Percentiles rank a stretch among this genome's conserved stretches.
These are phyloP conservation scores for Skeletonema tropicum DNA, from an alignment of 108 stramenopile species.

Conservation along the genomic window DNA sequence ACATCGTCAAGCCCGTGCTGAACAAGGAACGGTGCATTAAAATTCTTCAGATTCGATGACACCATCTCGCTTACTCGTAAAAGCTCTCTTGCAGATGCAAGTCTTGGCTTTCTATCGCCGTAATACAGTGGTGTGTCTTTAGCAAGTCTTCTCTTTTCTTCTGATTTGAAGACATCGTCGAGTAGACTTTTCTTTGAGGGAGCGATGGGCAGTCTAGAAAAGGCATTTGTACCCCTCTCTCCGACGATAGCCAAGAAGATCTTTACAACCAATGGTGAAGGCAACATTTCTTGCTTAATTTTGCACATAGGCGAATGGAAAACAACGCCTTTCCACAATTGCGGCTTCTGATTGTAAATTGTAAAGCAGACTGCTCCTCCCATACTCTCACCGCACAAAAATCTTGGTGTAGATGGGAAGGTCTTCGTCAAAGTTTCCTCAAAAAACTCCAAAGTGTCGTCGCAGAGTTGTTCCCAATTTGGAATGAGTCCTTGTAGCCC, in stretches of 20 bases:
- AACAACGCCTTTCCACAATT: slow-evolving; percentile 51
- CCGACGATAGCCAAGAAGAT: slow-evolving; percentile 46
- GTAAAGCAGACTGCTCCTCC: slow-evolving; percentile 62
- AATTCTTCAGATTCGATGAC: slow-evolving; percentile 38
- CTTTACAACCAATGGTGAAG: slow-evolving; percentile 56
- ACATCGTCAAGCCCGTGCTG: slow-evolving; percentile 58
- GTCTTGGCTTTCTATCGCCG: slow-evolving; percentile 56
- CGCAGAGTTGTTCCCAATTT: slow-evolving; percentile 43
- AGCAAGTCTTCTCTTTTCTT: slow-evolving; percentile 37
- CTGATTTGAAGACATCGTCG: slow-evolving; percentile 39
- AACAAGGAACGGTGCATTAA: slow-evolving; percentile 60
- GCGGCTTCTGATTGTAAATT: slow-evolving; percentile 43
- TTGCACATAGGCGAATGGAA: slow-evolving; percentile 71
- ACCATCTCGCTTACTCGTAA: slow-evolving; percentile 53
- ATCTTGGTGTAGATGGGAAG: slow-evolving; percentile 43
- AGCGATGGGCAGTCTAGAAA: slow-evolving; percentile 41
- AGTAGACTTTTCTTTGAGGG: slow-evolving; percentile 44
- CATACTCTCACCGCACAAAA: slow-evolving; percentile 68
- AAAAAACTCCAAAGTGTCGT: slow-evolving; percentile 53
- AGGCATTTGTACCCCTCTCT: slow-evolving; percentile 33
- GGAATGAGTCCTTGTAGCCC: slow-evolving; percentile 51
- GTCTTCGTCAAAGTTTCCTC: slow-evolving; percentile 25
- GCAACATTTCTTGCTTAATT: slow-evolving; percentile 61
- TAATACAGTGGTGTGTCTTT: slow-evolving; percentile 29
- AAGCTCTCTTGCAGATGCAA: slow-evolving; percentile 62